A percentile compares a stretch with the other conserved stretches of the same genome.
Conservation (phyloP, 306 rosid genomes). For the Cucurbita argyrosperma region DNA sequence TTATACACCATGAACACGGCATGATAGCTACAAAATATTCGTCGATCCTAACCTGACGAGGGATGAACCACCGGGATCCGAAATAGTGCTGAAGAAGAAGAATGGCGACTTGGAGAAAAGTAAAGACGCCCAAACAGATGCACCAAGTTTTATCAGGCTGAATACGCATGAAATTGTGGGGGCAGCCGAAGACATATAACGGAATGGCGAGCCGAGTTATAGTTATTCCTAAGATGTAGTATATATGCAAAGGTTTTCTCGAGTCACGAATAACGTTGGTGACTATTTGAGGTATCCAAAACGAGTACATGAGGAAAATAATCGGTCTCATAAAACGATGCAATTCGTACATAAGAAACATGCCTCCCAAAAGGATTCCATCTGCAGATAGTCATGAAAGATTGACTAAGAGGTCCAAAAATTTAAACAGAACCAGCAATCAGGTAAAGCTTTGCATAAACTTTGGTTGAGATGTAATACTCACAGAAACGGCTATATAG, state of each 20-base stretch:
- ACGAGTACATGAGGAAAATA: constrained; percentile 73
- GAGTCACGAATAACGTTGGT: constrained; percentile 81
- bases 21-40: not conserved
- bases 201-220: constrained; percentile 83
- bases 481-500: constrained; percentile 95
- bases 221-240: constrained; percentile 78
- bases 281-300: constrained; percentile 96
- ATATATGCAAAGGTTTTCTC: constrained; percentile 90
- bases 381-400: constrained; percentile 40
- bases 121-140: constrained; percentile 41
- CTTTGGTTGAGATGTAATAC: constrained; percentile 12
- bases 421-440: not conserved
- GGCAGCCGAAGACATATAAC: constrained; percentile 76
- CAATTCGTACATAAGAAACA: constrained; percentile 87
- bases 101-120: constrained; percentile 60
- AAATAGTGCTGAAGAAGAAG: constrained; percentile 92
- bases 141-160: constrained; percentile 77
- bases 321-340: constrained; percentile 68
- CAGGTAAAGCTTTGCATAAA: not conserved
- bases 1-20: not conserved
- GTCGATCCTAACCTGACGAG: constrained; percentile 62
- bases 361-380: constrained; percentile 96
- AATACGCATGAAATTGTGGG: constrained; percentile 87
- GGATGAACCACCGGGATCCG: constrained; percentile 97
- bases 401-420: constrained; percentile 6